A percentile compares a stretch with the other conserved stretches of the same genome.
These are phyloP conservation scores for Pleurotus salmoneostramineus DNA, from an alignment of 768 basidiomycete genomes.

Conservation along the genomic window DNA sequence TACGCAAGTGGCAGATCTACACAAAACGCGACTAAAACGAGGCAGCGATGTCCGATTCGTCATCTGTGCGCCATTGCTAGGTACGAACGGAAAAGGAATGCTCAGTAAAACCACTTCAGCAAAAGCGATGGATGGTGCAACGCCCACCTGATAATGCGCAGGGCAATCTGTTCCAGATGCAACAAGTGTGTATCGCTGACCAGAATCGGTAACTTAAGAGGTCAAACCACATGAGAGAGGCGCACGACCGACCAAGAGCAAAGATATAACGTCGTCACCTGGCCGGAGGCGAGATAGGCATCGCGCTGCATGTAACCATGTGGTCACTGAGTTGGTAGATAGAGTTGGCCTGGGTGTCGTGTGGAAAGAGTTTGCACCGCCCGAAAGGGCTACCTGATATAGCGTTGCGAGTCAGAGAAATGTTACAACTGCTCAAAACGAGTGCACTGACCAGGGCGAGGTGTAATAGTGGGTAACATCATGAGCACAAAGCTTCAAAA, in stretches of 20 bases:
- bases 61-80: conserved; percentile 4
- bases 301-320: neutral
- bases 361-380: neutral
- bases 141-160: conserved; percentile 4
- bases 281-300: neutral
- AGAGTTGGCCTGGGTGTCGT: neutral
- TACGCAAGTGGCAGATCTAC: conserved; percentile 4
- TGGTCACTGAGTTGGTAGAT: neutral
- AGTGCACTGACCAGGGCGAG: no score
- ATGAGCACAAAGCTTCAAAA: no score
- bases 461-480: no score
- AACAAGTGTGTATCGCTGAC: neutral
- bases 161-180: neutral
- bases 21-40: neutral
- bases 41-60: conserved; percentile 6
- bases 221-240: conserved; percentile 2
- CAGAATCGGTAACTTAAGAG: conserved; percentile 4
- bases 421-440: no score
- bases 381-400: no score
- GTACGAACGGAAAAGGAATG: neutral
- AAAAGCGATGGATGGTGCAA: conserved; percentile 1
- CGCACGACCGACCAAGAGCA: conserved; percentile 3
- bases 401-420: no score
- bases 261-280: neutral
- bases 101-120: neutral